Evolutionary conservation across 352 stramenopile species (phyloP).

Genomic region (Globisporangium orthogonon): DNA sequence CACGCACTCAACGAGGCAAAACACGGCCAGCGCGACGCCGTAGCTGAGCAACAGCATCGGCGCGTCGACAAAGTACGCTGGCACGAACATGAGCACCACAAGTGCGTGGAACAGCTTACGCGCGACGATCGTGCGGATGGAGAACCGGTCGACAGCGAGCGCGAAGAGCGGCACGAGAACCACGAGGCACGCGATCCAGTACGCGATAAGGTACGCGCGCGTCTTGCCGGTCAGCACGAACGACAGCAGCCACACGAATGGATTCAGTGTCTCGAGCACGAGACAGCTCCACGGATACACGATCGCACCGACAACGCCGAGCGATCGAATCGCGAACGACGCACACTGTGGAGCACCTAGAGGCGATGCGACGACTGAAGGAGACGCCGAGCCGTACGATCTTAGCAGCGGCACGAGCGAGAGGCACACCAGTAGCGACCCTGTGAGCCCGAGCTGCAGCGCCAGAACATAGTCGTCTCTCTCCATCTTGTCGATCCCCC

Average conservation of each 20-base stretch:
- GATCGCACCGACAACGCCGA: conserved; percentile 22
- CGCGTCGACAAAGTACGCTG: conserved; percentile 40
- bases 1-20: conserved; percentile 62
- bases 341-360: conserved; percentile 20
- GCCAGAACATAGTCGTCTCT: conserved; percentile 40
- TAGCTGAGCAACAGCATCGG: conserved; percentile 75
- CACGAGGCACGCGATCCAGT: conserved; percentile 45
- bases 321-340: conserved; percentile 25
- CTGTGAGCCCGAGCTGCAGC: conserved; percentile 51
- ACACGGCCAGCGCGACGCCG: conserved; percentile 63
- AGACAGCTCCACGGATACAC: conserved; percentile 66
- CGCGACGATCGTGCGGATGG: conserved; percentile 62
- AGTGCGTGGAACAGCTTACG: conserved; percentile 81
- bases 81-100: conserved; percentile 72
- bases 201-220: conserved; percentile 38
- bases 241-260: conserved; percentile 44
- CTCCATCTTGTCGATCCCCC: conserved; percentile 24
- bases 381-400: conserved; percentile 33
- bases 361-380: conserved; percentile 25
- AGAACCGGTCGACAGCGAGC: conserved; percentile 23
- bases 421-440: conserved; percentile 39
- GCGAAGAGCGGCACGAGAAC: conserved; percentile 54
- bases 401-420: conserved; percentile 40
- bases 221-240: conserved; percentile 30
- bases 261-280: conserved; percentile 55